Evolutionary conservation across 257 asterid species (phyloP), one percentile per base, ranked within the genome.

Genomic region (Rhazya stricta): DNA sequence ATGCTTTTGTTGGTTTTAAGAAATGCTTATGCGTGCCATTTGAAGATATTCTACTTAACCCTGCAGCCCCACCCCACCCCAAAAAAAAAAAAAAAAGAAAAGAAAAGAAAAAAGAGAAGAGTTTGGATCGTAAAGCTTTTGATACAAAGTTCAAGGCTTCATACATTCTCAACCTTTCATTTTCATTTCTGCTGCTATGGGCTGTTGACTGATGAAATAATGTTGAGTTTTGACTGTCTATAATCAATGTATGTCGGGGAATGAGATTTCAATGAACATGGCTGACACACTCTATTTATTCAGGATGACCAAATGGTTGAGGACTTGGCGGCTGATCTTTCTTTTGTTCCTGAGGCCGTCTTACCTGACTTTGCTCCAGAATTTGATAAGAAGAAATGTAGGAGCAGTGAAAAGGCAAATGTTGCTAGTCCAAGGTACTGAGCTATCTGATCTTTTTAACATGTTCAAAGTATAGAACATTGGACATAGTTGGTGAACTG

Each of bases 361-460:
- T 60, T 81, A 42, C 86, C 80, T 48, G 71, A 73, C 43, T 84
- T 76, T 71, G 79, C 81, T 77, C 75, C 76, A 51, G 91, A 75
- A 67, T 53, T 78, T 54, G 87, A 81, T 45, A 66, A 78, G 45
- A 79, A 80, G 63, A 81, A 77, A 72, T 67, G 51, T 53, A 67
- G 39, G 69, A 83, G 51, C 62, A 83, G 54, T 74, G 83, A 79
- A 58, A 82, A 79, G 74, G 82, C 81, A 65, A 82, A 76, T 19
- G 53, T 61, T 77, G 72, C 81, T 65, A 83, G 81, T 70, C 79
- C 79, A 73, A 90, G 97, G 96, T 91, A 88, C 76, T 36, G 43
- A 30, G 25, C 56, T 53, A 72, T 21, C 23, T 9, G 54, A 16
- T 54, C 37, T 68, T 61, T 69, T 30, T 71, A 43, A 61, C 67